Conservation (phyloP, 2,329 filamentous ascomycete genomes). For the Penicillium sp. region DNA sequence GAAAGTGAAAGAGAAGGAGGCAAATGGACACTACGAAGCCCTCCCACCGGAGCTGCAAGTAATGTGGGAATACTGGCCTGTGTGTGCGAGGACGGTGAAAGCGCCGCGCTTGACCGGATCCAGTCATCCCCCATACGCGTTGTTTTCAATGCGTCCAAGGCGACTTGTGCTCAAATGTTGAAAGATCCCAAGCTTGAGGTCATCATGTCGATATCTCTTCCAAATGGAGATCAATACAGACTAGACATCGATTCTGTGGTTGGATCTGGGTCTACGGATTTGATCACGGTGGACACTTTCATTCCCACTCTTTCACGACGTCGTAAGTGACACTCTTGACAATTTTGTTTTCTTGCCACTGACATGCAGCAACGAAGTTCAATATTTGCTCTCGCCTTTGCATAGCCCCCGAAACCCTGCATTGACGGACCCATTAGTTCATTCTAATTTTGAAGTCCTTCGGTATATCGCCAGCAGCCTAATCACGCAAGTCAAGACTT, state of each 20-base stretch:
- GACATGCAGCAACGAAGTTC: conserved; percentile 44
- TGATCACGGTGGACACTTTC: conserved; percentile 63
- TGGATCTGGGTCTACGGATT: conserved; percentile 64
- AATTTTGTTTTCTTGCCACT: background rate
- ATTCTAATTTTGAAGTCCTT: conserved; percentile 68
- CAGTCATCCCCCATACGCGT: conserved; percentile 29
- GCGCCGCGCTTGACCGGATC: conserved; percentile 44
- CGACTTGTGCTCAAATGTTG: conserved; percentile 24
- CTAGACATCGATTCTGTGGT: conserved; percentile 57
- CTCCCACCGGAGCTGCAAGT: conserved; percentile 47
- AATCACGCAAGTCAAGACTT: conserved; percentile 52
- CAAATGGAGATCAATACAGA: conserved; percentile 51
- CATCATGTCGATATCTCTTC: conserved; percentile 61
- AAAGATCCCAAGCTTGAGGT: conserved; percentile 34
- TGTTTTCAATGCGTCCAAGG: conserved; percentile 31
- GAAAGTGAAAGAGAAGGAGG: conserved; percentile 74
- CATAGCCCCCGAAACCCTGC: conserved; percentile 50
- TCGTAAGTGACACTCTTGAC: conserved; percentile 44
- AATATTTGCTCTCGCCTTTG: conserved; percentile 62
- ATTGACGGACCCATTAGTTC: conserved; percentile 57
- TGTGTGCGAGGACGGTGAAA: conserved; percentile 39
- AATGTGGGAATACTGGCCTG: conserved; percentile 47
- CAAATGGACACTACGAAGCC: conserved; percentile 69
- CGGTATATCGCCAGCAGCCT: conserved; percentile 58
- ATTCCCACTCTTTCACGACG: conserved; percentile 64